Base-by-base conservation (phyloP, 1,284 basidiomycete species). In the Ustilago bromivora region DNA sequence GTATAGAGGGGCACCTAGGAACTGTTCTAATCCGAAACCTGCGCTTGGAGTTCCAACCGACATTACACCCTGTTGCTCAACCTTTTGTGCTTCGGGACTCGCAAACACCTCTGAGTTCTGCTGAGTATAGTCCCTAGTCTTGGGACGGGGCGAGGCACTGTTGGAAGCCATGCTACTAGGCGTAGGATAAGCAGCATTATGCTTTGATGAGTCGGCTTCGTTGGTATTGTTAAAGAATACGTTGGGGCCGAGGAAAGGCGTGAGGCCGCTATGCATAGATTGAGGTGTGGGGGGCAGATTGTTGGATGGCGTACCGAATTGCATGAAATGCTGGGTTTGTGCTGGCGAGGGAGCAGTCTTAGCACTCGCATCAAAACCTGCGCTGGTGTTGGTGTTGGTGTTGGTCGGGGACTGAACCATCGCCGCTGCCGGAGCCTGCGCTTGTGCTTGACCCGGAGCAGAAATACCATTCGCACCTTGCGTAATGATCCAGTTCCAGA, bases 401-500 rank as follows among this genome's bases (percentile, higher is more conserved):
- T 11, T 54, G 52, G 36, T 43, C 15, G 52, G 11, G 5, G 54
- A 53, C 52, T 71, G 73, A 13, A 68, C 43, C 38, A 71, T 32
- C 55, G 60, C 64, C 9, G 70, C 64, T 23, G 68, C 40, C 7
- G 73, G 31, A 32, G 49, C 11, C 9, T 49, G n/a, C 19, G 19
- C 49, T 51, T 51, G 49, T n/a, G 43, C 57, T 23, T 36, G 63
- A 2, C 53, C 19, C 12, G 58, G 10, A 12, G 41, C 19, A 11
- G 66, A 47, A 15, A 73, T 69, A 32, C 68, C 77, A 43, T 67
- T 73, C 36, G 74, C 74, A 43, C 79, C 81, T 54, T 82, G 81
- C 10, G 66, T 74, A 31, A 82, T 73, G 61, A 82, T 72, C 81
- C 81, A 82, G 64, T 77, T 81, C 79, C 79, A 82, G 64, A 82